Base-by-base conservation (phyloP, 1,139 yeast species). In the Lipomyces yarrowii region DNA sequence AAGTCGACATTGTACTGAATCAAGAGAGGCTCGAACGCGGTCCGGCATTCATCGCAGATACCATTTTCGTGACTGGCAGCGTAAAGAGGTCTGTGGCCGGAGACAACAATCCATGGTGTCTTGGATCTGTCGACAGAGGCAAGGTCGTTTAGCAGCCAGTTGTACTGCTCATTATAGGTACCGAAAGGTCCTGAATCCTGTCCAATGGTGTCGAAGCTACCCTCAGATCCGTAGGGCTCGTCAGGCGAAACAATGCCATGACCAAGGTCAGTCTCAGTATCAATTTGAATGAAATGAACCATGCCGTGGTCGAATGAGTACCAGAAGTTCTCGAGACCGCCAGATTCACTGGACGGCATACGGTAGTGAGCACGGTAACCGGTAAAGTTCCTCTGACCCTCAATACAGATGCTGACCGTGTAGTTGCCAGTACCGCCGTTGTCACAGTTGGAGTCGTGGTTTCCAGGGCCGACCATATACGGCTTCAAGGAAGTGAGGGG, bases 81-180 rank as follows among this genome's bases (percentile, higher is more conserved):
- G 61, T 75, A 74, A 76, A 75, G 71, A 71, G 83, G 77, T 70
- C 82, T 70, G 76, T 76, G 74, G 72, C 76, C 75, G 76, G 78
- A 72, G 70, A 75, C 76, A 71, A 74, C 71, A 65, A 75, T 70
- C 74, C 77, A 77, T 33, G 76, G 76, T 56, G 77, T 77, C 64
- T 73, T 64, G 66, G 70, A 59, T 23, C 76, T 70, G 66, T 74
- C 69, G 23, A 73, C 77, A 10, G 64, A 64, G 42, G 64, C 61
- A 80, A 85, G 77, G 77, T 87, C 77, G 77, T 81, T 71, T 73
- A 74, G 60, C 79, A 81, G 52, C 81, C 81, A 64, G 73, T 75
- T 64, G 75, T 77, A 52, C 66, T 75, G 77, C 51, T 72, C 73
- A 53, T 73, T 67, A 57, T 46, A 66, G 57, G 57, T 42, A 37